Conservation (phyloP, 305 asterid genomes). For the Rubia peregrina region DNA sequence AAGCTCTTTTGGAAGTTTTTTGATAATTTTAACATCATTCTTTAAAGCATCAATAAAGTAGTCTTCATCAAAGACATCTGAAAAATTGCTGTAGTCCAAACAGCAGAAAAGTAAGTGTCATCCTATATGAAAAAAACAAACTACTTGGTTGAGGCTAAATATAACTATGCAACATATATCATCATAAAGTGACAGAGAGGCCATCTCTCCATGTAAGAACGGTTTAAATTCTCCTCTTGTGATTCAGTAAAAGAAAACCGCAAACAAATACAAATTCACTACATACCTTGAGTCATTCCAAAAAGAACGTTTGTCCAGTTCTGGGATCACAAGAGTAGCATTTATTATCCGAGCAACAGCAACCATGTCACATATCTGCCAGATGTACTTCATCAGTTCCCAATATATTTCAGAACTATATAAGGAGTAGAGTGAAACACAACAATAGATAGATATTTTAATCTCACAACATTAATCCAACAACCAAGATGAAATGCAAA, state of each 20-base stretch:
- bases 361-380: conserved; percentile 98
- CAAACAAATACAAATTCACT: neutral
- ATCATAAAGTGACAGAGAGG: conserved; percentile 2
- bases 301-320: conserved; percentile 85
- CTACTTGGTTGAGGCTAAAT: neutral
- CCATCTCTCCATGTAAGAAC: neutral
- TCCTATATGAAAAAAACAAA: neutral
- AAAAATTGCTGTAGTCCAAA: conserved; percentile 70
- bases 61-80: conserved; percentile 85
- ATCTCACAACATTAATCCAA: neutral
- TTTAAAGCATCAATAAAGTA: conserved; percentile 64
- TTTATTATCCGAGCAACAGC: conserved; percentile 90
- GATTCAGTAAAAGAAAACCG: neutral
- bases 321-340: conserved; percentile 97
- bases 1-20: conserved; percentile 61
- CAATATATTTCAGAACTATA: neutral
- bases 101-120: conserved; percentile 15
- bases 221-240: neutral
- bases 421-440: neutral
- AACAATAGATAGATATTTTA: neutral
- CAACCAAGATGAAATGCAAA: neutral
- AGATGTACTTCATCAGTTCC: conserved; percentile 12
- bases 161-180: conserved; percentile 2
- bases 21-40: conserved; percentile 64
- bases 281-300: conserved; percentile 92